A percentile compares a stretch with the other conserved stretches of the same genome.
phyloP scores from a whole-genome alignment of 345 rosid species.

The Populus tremula region DNA sequence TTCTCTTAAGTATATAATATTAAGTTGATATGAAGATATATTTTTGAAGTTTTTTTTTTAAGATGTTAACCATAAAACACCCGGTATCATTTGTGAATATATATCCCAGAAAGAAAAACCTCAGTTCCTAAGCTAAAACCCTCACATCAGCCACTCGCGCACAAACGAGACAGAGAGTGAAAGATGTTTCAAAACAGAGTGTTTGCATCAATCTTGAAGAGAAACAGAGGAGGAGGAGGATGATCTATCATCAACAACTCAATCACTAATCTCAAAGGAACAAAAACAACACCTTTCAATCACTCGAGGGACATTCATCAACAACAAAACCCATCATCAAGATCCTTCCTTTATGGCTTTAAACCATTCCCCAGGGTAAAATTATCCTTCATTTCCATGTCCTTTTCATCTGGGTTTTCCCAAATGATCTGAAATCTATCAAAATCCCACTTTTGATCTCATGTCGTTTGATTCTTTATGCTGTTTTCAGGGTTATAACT shows the following conservation, averaged over 20 bases:
- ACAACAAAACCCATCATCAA: slow-evolving; percentile 20
- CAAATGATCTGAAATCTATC: background rate
- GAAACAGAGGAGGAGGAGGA: slow-evolving; percentile 31
- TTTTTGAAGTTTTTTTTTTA: too few species aligned
- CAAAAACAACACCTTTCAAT: slow-evolving; percentile 25
- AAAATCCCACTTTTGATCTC: background rate
- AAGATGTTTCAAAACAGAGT: slow-evolving; percentile 49
- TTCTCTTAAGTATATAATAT: too few species aligned
- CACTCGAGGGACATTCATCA: slow-evolving; percentile 15
- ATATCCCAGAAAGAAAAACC: background rate
- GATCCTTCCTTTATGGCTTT: slow-evolving; percentile 40
- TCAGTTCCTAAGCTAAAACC: background rate
- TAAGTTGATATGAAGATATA: too few species aligned
- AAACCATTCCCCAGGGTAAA: slow-evolving; percentile 34
- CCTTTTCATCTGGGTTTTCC: background rate
- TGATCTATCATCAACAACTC: slow-evolving; percentile 15
- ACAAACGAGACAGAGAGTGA: slow-evolving; percentile 1
- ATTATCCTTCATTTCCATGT: slow-evolving; percentile 18
- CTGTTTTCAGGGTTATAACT: slow-evolving; percentile 46
- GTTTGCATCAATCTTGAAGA: slow-evolving; percentile 52
- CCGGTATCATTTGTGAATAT: too few species aligned
- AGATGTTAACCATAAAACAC: too few species aligned
- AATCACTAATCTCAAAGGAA: slow-evolving; percentile 29
- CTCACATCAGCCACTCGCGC: slow-evolving; percentile 9
- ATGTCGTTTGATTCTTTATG: background rate